Evolutionary conservation across 1,284 basidiomycete species (phyloP).

Genomic region (Mycosarcoma mackinlayi): DNA sequence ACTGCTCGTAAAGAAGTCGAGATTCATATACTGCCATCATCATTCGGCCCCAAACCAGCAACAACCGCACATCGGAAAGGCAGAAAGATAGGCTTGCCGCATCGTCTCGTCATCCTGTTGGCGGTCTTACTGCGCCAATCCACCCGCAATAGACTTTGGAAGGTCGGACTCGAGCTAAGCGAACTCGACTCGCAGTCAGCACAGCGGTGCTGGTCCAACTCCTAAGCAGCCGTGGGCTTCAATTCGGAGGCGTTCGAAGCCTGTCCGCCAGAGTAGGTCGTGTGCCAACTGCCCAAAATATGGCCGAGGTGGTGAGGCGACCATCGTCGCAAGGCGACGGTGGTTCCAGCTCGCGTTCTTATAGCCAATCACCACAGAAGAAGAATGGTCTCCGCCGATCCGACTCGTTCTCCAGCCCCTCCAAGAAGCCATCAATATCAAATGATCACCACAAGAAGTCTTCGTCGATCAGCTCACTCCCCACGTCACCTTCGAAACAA

Average conservation of each 20-base stretch:
- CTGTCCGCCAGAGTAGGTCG: not conserved
- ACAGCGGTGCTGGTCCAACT: not conserved
- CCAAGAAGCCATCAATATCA: constrained; percentile 9
- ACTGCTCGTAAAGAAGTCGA: not conserved
- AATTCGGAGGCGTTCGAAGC: not conserved
- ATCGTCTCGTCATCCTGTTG: too few species aligned
- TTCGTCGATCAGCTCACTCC: constrained; percentile 13
- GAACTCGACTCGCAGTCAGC: not conserved
- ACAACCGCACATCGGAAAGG: not conserved
- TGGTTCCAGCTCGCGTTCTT: constrained; percentile 34
- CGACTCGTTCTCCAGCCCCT: constrained; percentile 25
- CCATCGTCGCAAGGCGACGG: constrained; percentile 26
- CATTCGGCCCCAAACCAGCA: not conserved
- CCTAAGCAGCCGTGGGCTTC: not conserved
- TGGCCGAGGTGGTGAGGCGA: constrained; percentile 47
- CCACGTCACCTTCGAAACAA: constrained; percentile 30
- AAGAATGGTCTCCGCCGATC: constrained; percentile 30
- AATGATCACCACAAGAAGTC: constrained; percentile 24
- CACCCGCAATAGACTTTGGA: too few species aligned
- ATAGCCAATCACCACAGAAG: constrained; percentile 43
- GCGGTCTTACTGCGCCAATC: too few species aligned
- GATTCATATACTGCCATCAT: not conserved
- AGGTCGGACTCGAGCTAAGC: not conserved
- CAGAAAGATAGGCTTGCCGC: not conserved
- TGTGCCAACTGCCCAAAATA: constrained; percentile 1